Evolutionary conservation across 2,329 filamentous ascomycete genomes (phyloP).

Genomic region (Talaromyces islandicus): DNA sequence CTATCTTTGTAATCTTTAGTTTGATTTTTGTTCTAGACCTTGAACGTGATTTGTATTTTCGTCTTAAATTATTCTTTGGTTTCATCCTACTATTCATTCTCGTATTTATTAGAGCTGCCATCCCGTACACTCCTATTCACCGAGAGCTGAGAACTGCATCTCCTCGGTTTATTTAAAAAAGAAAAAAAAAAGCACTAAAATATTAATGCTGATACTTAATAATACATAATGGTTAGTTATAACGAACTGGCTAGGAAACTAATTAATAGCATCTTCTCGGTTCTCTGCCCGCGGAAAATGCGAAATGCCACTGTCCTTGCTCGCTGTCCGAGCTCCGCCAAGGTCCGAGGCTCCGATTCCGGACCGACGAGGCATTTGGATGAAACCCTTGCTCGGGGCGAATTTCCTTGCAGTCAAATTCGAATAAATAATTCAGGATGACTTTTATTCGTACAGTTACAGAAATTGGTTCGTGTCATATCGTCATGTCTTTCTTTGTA

Average conservation of each 20-base stretch:
- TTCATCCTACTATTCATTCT: not conserved
- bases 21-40: too few species aligned
- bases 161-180: not conserved
- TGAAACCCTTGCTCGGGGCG: not conserved
- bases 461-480: not conserved
- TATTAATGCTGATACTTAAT: not conserved
- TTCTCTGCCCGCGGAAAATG: not conserved
- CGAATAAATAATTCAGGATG: too few species aligned
- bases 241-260: not conserved
- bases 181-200: not conserved
- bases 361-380: not conserved
- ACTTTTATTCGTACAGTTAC: not conserved
- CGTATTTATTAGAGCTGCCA: too few species aligned
- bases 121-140: not conserved
- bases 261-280: not conserved
- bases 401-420: not conserved
- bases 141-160: not conserved
- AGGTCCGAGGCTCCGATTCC: not conserved
- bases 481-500: not conserved
- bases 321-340: not conserved
- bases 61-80: too few species aligned
- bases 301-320: not conserved
- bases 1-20: not conserved
- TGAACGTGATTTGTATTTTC: too few species aligned
- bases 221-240: too few species aligned